Evolutionary conservation across 257 asterid species (phyloP).

Genomic region (Datura wrightii): DNA sequence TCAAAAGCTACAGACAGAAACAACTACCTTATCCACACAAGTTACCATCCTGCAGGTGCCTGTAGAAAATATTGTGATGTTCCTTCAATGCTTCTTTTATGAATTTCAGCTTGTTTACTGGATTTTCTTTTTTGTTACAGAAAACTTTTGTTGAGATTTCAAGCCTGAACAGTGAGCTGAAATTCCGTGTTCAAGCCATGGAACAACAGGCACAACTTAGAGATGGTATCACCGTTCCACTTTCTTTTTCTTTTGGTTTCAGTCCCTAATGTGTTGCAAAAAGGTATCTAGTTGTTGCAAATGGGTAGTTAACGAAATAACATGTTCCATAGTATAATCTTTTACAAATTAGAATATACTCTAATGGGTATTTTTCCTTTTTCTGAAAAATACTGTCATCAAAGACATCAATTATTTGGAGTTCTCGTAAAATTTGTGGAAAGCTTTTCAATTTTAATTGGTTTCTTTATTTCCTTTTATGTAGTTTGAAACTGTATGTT

Average conservation of each 20-base stretch:
- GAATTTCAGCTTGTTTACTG: constrained; percentile 12
- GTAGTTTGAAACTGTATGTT: neutral
- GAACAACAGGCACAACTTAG: constrained; percentile 87
- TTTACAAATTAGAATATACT: neutral
- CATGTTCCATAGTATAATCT: neutral
- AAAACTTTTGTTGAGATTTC: constrained; percentile 63
- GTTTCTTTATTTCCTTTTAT: neutral
- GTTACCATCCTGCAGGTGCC: constrained; percentile 73
- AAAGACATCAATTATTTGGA: neutral
- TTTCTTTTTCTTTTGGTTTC: constrained; percentile 12
- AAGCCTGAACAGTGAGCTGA: constrained; percentile 80
- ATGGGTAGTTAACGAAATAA: neutral
- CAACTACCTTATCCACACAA: constrained; percentile 77
- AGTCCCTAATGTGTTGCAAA: neutral
- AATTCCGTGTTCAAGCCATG: constrained; percentile 83
- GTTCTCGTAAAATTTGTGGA: neutral
- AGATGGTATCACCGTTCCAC: constrained; percentile 62
- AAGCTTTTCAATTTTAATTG: neutral
- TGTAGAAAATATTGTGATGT: constrained; percentile 19
- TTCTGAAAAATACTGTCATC: neutral
- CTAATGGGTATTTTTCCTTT: neutral
- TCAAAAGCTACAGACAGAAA: constrained; percentile 78
- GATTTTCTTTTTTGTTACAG: constrained; percentile 47
- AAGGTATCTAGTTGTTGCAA: neutral
- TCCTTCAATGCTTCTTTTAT: constrained; percentile 16